Percentiles rank a stretch among this genome's conserved stretches.
Evolutionary conservation across 2,329 filamentous ascomycete genomes (phyloP).

Genomic region (Colletotrichum lindemuthianum): DNA sequence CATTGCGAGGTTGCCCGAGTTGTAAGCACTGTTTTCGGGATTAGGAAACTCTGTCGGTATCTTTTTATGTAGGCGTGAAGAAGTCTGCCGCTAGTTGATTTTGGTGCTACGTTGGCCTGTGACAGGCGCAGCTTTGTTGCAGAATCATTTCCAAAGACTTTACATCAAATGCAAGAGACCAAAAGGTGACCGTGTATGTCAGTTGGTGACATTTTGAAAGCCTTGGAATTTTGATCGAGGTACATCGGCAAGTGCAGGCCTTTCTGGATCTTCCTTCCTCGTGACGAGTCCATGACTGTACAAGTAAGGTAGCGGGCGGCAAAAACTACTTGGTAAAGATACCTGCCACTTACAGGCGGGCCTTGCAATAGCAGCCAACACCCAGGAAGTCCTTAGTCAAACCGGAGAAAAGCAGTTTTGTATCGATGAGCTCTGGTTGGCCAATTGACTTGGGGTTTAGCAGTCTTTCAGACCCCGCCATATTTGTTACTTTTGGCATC

Average conservation of each 20-base stretch:
- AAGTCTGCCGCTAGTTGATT: constrained; percentile 9
- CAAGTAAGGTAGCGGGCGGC: too few relatives aligned
- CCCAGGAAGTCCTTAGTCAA: constrained; percentile 30
- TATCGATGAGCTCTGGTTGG: constrained; percentile 46
- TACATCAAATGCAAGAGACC: too few relatives aligned
- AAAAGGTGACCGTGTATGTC: too few relatives aligned
- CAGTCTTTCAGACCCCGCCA: constrained; percentile 26
- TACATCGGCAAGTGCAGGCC: too few relatives aligned
- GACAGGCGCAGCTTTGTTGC: constrained; percentile 8
- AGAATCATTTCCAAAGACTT: background rate
- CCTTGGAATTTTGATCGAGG: background rate
- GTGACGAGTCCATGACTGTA: too few relatives aligned
- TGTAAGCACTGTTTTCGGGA: constrained; percentile 8
- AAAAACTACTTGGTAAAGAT: too few relatives aligned
- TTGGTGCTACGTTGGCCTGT: constrained; percentile 5
- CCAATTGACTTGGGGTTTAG: constrained; percentile 40
- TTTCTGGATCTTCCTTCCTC: too few relatives aligned
- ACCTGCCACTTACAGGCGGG: too few relatives aligned
- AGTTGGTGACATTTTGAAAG: too few relatives aligned
- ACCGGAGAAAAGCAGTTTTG: constrained; percentile 27
- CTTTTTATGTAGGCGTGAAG: background rate
- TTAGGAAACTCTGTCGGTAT: constrained; percentile 11
- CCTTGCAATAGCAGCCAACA: background rate
- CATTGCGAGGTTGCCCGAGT: constrained; percentile 28
- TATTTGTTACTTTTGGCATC: background rate